phyloP scores from a whole-genome alignment of 768 basidiomycete genomes.

The Mycena capillaripes region DNA sequence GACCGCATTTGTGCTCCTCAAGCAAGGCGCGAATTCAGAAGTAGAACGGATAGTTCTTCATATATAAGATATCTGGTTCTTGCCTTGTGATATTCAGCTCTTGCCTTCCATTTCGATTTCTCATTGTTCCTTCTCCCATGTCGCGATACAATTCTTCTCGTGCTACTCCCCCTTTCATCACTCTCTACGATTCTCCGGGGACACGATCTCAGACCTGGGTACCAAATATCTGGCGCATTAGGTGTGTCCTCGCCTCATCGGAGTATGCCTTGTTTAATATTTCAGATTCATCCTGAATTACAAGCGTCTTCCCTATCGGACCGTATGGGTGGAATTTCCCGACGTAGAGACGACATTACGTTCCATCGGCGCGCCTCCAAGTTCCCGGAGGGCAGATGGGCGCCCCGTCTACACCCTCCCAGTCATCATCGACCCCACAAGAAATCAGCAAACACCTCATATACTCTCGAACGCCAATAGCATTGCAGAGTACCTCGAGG shows the following conservation, averaged over 20 bases:
- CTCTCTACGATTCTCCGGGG: constrained; percentile 21
- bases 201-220: constrained; percentile 17
- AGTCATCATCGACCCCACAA: no score
- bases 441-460: constrained; percentile 58
- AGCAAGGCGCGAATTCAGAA: no score
- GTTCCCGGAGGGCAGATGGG: constrained; percentile 66
- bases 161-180: neutral
- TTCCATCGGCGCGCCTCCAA: constrained; percentile 71
- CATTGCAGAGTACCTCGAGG: constrained; percentile 83
- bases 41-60: no score
- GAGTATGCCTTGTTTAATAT: neutral
- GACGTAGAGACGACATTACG: constrained; percentile 75
- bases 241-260: constrained; percentile 53
- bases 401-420: constrained; percentile 77
- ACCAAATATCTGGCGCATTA: constrained; percentile 70
- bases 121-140: no score
- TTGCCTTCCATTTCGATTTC: no score
- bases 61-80: no score
- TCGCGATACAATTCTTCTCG: constrained; percentile 8
- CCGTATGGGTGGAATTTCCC: constrained; percentile 78
- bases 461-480: constrained; percentile 70
- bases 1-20: no score
- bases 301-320: constrained; percentile 78
- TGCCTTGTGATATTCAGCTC: no score
- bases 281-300: constrained; percentile 64